Evolutionary conservation across 2,329 filamentous ascomycete species (phyloP).

Genomic region (Capronia epimyces): DNA sequence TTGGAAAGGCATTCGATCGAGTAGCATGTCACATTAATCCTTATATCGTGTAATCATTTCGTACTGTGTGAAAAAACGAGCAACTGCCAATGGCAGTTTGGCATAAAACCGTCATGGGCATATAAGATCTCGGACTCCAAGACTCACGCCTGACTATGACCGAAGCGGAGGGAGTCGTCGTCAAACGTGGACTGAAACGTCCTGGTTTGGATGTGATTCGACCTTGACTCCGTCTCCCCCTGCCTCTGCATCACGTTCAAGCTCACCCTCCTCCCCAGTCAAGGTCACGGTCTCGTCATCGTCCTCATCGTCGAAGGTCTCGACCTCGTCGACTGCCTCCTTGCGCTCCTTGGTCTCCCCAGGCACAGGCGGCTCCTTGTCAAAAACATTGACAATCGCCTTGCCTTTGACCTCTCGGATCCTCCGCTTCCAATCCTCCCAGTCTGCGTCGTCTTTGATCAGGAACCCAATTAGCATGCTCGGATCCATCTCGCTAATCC

Average conservation of each 20-base stretch:
- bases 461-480: constrained; percentile 96
- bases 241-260: neutral
- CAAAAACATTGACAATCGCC: constrained; percentile 76
- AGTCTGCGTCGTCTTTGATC: constrained; percentile 75
- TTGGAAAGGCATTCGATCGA: neutral
- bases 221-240: neutral
- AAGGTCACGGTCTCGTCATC: constrained; percentile 27
- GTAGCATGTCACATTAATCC: neutral
- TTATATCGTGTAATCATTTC: neutral
- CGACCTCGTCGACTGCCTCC: constrained; percentile 81
- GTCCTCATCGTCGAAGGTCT: constrained; percentile 72
- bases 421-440: constrained; percentile 72
- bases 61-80: neutral
- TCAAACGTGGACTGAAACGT: neutral
- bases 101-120: neutral
- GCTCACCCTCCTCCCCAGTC: constrained; percentile 17
- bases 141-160: neutral
- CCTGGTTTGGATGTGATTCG: neutral
- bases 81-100: neutral
- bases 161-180: neutral
- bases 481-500: constrained; percentile 90
- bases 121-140: neutral
- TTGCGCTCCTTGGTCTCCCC: constrained; percentile 56
- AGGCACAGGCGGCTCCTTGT: constrained; percentile 55
- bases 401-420: constrained; percentile 73